Evolutionary conservation across 371 early-diverging fungal species (phyloP).

Genomic region (Mucor racemosus): DNA sequence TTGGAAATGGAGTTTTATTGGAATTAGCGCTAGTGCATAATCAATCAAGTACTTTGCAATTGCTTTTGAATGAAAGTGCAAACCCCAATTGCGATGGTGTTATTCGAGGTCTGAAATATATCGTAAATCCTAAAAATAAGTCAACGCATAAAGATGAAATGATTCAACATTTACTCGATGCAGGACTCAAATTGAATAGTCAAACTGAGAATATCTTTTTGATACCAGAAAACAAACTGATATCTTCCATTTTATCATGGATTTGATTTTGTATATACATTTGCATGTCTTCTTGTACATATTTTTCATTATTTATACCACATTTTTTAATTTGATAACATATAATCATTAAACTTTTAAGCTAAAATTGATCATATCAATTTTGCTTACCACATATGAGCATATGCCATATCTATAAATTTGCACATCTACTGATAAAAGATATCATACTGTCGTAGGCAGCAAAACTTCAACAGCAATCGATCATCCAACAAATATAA

Average conservation of each 20-base stretch:
- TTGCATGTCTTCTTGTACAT: too few relatives aligned
- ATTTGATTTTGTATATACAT: not conserved
- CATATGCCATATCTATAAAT: too few relatives aligned
- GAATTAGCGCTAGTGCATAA: slow-evolving; percentile 26
- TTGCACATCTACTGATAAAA: too few relatives aligned
- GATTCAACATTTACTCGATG: not conserved
- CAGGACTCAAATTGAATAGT: not conserved
- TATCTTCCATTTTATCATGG: not conserved
- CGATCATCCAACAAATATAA: too few relatives aligned
- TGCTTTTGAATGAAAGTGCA: slow-evolving; percentile 27
- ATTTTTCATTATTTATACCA: too few relatives aligned
- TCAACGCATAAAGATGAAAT: not conserved
- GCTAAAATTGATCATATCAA: too few relatives aligned
- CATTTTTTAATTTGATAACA: too few relatives aligned
- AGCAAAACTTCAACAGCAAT: too few relatives aligned
- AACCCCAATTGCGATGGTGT: slow-evolving; percentile 35
- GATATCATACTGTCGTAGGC: too few relatives aligned
- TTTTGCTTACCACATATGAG: too few relatives aligned
- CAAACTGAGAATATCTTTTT: not conserved
- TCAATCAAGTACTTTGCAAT: not conserved
- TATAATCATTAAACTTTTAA: too few relatives aligned
- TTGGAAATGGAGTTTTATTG: slow-evolving; percentile 27
- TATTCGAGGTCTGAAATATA: slow-evolving; percentile 16
- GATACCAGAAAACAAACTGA: not conserved
- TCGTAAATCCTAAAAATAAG: not conserved